Base-by-base conservation (phyloP, 75 land plant genomes). In the Pinus taeda region DNA sequence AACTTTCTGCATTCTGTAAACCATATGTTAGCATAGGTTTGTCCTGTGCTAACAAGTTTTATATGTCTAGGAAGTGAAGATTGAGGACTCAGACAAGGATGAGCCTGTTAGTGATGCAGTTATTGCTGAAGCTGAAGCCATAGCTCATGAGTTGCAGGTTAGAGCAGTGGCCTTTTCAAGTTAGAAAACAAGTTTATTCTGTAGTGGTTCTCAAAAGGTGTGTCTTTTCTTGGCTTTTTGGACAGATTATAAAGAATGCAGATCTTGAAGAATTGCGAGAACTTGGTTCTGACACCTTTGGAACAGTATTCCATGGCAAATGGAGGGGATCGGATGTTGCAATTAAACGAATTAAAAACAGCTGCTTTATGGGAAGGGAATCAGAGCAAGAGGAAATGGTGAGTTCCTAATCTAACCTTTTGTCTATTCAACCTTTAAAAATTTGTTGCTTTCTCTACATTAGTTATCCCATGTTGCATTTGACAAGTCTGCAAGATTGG, bases 251-350 rank as follows among this genome's bases (percentile, higher is more conserved):
- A 75, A 89, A 77, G 79, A 83, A 96, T 80, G 82, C 83, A 15
- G 97, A 96, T 66, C 91, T 96, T 72, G 97, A 96, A 85, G 98
- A 96, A 67, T 60, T 96, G 57, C 76, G 90, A 45, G 98, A 96
- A 79, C 83, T 96, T 60, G 98, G 98, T 36, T 94, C 97, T 77
- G 98, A 97, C 60, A 96, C 97, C 24, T 96, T 86, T 90, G 98
- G 98, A 63, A 96, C 97, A 73, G 97, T 96, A 49, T 96, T 89
- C 74, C 88, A 90, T 86, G 98, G 98, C 64, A 96, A 94, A 75
- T 94, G 98, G 98, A 76, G 95, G 55, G 98, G 98, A 57, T 81
- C 97, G 30, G 98, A 96, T 87, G 95, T 94, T 82, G 98, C 98
- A 33, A 96, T 96, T n/a, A 96, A 96, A 84, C 82, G 98, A 62